Conservation (phyloP, 2,329 filamentous ascomycete species). For the Cytospora chrysosperma region DNA sequence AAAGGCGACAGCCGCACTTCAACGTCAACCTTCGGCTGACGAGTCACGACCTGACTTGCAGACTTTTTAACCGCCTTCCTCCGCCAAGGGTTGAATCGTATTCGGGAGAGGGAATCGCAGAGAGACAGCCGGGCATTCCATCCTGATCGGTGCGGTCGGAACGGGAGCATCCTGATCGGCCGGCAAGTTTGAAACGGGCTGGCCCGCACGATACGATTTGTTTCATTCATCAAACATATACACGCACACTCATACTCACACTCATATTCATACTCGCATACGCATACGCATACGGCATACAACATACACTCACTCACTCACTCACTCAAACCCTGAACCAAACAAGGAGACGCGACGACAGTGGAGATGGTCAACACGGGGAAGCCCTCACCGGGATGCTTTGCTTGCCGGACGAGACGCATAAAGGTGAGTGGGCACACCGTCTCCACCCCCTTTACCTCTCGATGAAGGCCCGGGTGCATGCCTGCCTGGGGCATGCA, state of each 20-base stretch:
- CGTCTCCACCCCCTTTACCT: neutral
- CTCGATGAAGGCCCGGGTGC: no score
- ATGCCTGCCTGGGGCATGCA: no score
- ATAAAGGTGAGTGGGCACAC: slow-evolving; percentile 21
- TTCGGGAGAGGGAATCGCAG: neutral
- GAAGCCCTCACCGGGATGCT: slow-evolving; percentile 24
- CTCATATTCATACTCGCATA: neutral
- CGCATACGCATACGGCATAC: neutral
- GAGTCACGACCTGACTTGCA: neutral
- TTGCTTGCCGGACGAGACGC: slow-evolving; percentile 22
- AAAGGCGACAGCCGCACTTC: neutral
- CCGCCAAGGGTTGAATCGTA: neutral
- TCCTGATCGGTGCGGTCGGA: neutral
- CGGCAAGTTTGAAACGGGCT: slow-evolving; percentile 6
- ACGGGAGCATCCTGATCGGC: slow-evolving; percentile 5
- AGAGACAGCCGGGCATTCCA: neutral
- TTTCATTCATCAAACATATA: no score
- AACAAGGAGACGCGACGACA: neutral
- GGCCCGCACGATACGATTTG: slow-evolving; percentile 11
- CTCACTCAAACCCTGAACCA: neutral
- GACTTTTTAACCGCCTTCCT: neutral
- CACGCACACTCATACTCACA: neutral
- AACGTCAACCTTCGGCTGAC: neutral
- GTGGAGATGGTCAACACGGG: slow-evolving; percentile 24
- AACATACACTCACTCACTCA: neutral